phyloP scores from a whole-genome alignment of 2,329 filamentous ascomycete species.

The Pseudopithomyces maydicus region DNA sequence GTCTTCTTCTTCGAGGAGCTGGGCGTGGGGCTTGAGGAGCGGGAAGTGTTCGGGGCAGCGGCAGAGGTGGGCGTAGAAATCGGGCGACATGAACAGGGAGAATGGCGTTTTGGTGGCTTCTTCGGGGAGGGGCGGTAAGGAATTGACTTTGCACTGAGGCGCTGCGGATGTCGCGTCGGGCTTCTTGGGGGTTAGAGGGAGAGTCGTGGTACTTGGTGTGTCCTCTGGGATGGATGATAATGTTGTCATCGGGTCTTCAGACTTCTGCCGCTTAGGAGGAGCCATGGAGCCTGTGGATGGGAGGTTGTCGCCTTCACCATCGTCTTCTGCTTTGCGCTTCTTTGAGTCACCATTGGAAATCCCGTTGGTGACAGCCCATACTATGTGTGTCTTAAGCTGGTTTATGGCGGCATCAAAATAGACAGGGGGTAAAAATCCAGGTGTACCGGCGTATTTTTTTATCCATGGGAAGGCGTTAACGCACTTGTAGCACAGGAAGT shows the following conservation, averaged over 20 bases:
- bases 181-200: conserved; percentile 37
- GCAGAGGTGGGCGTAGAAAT: conserved; percentile 83
- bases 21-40: conserved; percentile 69
- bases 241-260: conserved; percentile 33
- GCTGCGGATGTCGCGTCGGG: conserved; percentile 10
- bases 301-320: conserved; percentile 23
- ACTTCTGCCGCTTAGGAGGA: conserved; percentile 42
- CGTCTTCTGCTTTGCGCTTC: conserved; percentile 55
- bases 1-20: conserved; percentile 93
- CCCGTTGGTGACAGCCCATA: conserved; percentile 21
- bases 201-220: conserved; percentile 14
- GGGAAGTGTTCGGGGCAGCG: conserved; percentile 82
- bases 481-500: conserved; percentile 93
- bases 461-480: conserved; percentile 89
- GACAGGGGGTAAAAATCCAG: conserved; percentile 79
- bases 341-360: conserved; percentile 30
- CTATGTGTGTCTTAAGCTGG: conserved; percentile 6
- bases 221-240: conserved; percentile 44
- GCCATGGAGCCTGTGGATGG: conserved; percentile 16
- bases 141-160: conserved; percentile 63
- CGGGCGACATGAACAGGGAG: conserved; percentile 79
- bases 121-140: conserved; percentile 61
- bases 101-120: conserved; percentile 62
- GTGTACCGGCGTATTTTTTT: conserved; percentile 79
- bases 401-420: conserved; percentile 51